Conservation (phyloP, 345 rosid genomes). For the Brassica carinata region DNA sequence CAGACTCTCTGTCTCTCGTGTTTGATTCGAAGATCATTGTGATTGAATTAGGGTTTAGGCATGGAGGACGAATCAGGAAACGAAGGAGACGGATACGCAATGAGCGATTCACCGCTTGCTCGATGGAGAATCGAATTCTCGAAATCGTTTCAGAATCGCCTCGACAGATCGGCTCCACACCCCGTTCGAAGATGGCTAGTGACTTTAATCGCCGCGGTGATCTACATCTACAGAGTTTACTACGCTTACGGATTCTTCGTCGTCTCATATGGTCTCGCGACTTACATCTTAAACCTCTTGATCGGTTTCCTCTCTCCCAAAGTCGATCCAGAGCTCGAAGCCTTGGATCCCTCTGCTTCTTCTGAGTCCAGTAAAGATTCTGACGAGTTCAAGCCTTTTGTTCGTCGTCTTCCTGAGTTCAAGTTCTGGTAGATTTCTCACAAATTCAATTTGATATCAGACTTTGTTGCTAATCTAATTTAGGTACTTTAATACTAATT, state of each 20-base stretch:
- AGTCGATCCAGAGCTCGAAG: constrained; percentile 79
- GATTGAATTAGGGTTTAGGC: constrained; percentile 9
- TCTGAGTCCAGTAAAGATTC: constrained; percentile 51
- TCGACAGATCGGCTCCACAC: constrained; percentile 57
- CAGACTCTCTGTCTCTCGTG: neutral
- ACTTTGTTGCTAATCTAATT: neutral
- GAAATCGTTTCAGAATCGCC: constrained; percentile 50
- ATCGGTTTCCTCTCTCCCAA: constrained; percentile 79
- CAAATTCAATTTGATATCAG: neutral
- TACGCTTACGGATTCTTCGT: constrained; percentile 64
- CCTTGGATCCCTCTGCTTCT: constrained; percentile 44
- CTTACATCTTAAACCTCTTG: constrained; percentile 74
- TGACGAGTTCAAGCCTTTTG: constrained; percentile 73
- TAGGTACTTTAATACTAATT: no score
- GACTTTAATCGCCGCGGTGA: constrained; percentile 51
- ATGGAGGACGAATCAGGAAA: constrained; percentile 51
- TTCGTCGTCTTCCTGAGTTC: constrained; percentile 85
- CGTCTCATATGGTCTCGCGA: constrained; percentile 67
- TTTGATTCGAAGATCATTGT: neutral
- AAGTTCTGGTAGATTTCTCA: constrained; percentile 63
- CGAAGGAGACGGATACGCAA: constrained; percentile 33
- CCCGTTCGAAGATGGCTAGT: constrained; percentile 59
- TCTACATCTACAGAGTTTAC: constrained; percentile 61
- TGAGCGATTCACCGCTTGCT: constrained; percentile 34
- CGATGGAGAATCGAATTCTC: constrained; percentile 54